These are phyloP conservation scores for Hippophae gyantsensis DNA, from an alignment of 306 rosid species.

Conservation along the genomic window DNA sequence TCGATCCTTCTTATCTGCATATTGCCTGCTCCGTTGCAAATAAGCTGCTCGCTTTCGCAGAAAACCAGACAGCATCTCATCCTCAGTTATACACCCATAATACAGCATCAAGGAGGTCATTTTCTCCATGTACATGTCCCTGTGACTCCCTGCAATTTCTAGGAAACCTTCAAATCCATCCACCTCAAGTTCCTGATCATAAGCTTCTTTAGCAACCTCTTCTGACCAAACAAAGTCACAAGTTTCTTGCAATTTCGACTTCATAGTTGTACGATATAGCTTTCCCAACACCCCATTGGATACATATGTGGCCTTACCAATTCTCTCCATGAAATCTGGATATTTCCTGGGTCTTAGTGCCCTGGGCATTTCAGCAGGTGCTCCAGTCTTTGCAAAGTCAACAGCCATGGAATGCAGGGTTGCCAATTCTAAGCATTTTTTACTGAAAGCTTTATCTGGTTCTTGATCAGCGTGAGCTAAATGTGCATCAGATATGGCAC, in stretches of 20 bases:
- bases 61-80: conserved; percentile 70
- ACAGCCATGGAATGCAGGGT: conserved; percentile 90
- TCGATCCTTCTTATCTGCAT: conserved; percentile 69
- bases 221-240: conserved; percentile 34
- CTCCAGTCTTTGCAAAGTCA: conserved; percentile 93
- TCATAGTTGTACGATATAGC: conserved; percentile 45
- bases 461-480: conserved; percentile 80
- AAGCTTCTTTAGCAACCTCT: conserved; percentile 40
- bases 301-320: conserved; percentile 58
- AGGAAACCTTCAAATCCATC: conserved; percentile 53
- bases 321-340: conserved; percentile 93
- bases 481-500: conserved; percentile 92
- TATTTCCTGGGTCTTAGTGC: conserved; percentile 57
- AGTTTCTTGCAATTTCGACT: conserved; percentile 26
- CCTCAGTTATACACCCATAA: conserved; percentile 59
- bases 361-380: conserved; percentile 89
- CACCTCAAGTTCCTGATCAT: conserved; percentile 56
- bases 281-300: conserved; percentile 66
- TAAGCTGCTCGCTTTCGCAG: conserved; percentile 53
- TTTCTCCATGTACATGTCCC: conserved; percentile 52
- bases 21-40: conserved; percentile 70
- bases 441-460: conserved; percentile 53
- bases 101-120: conserved; percentile 50
- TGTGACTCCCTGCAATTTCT: conserved; percentile 45
- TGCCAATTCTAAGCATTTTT: conserved; percentile 72